Conservation (phyloP, 345 rosid species). For the Eucalyptus sp. region DNA sequence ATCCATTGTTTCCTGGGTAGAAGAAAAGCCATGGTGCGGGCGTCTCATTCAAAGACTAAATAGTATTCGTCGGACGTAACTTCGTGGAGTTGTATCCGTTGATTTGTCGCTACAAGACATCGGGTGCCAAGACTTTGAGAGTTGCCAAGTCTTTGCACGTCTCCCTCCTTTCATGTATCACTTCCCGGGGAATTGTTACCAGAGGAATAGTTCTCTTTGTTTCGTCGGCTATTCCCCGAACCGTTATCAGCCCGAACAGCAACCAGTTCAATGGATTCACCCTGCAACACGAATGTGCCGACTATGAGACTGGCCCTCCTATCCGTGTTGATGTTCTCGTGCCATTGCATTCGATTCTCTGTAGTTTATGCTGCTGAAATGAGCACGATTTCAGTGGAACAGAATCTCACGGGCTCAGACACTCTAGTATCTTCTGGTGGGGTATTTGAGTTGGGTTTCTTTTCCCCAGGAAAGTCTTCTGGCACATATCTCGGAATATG, state of each 20-base stretch:
- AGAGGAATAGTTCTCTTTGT: background rate
- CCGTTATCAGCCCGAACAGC: background rate
- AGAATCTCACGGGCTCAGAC: background rate
- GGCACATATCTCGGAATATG: slow-evolving; percentile 24
- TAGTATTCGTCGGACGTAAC: background rate
- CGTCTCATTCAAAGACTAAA: background rate
- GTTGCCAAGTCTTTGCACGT: background rate
- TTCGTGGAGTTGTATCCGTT: background rate
- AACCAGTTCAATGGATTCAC: background rate
- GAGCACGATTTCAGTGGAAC: background rate
- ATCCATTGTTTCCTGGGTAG: background rate
- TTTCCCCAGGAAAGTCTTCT: slow-evolving; percentile 9
- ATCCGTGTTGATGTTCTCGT: background rate
- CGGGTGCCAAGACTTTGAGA: background rate
- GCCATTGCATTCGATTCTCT: background rate
- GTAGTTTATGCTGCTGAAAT: background rate
- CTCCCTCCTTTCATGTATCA: background rate
- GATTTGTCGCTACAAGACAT: background rate
- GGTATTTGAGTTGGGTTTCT: slow-evolving; percentile 25
- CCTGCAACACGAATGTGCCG: background rate
- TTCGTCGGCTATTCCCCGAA: background rate
- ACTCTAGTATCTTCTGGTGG: slow-evolving; percentile 14
- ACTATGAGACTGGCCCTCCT: background rate
- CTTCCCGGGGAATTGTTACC: background rate
- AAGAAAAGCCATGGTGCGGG: background rate